These are phyloP conservation scores for Talaromyces sp. DNA, from an alignment of 2,329 filamentous ascomycete genomes.

Conservation along the genomic window DNA sequence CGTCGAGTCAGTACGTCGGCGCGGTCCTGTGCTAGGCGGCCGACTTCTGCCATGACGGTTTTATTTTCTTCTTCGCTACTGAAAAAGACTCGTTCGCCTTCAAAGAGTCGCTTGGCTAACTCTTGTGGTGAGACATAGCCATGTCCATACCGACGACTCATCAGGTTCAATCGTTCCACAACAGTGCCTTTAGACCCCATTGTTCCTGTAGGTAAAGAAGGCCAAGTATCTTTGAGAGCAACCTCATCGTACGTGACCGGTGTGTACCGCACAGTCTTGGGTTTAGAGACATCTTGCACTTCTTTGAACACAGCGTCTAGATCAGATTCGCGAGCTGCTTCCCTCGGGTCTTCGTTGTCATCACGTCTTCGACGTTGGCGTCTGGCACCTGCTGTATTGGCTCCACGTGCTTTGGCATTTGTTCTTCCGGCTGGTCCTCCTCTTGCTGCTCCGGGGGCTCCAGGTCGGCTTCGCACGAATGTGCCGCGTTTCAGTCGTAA, in stretches of 20 bases:
- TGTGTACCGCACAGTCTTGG: constrained; percentile 33
- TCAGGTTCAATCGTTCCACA: constrained; percentile 33
- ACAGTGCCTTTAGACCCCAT: constrained; percentile 30
- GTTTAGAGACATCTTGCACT: constrained; percentile 29
- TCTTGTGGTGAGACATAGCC: constrained; percentile 36
- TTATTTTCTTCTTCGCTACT: constrained; percentile 35
- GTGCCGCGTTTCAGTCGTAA: constrained; percentile 24
- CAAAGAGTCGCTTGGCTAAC: constrained; percentile 35
- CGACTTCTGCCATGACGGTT: constrained; percentile 34
- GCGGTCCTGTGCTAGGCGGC: constrained; percentile 31
- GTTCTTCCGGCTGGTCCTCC: background rate
- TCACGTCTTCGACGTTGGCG: constrained; percentile 17
- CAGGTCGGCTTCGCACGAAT: constrained; percentile 19
- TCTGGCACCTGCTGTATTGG: constrained; percentile 17
- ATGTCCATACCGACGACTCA: constrained; percentile 35
- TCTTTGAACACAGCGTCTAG: constrained; percentile 32
- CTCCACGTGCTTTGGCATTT: constrained; percentile 10
- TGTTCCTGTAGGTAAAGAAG: constrained; percentile 33
- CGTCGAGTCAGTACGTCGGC: constrained; percentile 35
- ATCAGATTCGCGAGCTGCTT: constrained; percentile 23
- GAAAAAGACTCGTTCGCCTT: constrained; percentile 39
- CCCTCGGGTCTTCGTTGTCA: constrained; percentile 27
- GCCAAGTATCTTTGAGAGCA: constrained; percentile 38
- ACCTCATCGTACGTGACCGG: constrained; percentile 32
- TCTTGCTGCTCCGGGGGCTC: background rate